phyloP scores from a whole-genome alignment of 805 yeast genomes.

The Saccharomycopsis selenospora region DNA sequence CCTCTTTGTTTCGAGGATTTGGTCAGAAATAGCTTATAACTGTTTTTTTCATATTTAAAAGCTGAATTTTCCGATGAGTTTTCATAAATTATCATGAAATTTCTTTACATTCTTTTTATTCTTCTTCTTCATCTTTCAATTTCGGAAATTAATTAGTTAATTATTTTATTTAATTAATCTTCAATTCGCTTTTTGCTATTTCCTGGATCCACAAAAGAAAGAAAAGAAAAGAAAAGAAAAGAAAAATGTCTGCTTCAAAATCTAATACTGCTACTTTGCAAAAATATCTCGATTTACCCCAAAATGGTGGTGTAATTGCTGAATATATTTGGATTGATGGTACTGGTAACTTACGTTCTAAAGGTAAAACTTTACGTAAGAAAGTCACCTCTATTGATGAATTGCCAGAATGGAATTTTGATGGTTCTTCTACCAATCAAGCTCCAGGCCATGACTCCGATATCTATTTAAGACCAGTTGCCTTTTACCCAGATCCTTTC shows the following conservation, averaged over 20 bases:
- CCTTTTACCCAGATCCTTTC: conserved; percentile 93
- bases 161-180: no score
- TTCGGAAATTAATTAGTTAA: no score
- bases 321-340: conserved; percentile 99
- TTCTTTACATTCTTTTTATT: no score
- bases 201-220: no score
- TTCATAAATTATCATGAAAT: no score
- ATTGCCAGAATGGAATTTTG: conserved; percentile 98
- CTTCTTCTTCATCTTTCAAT: no score
- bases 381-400: conserved; percentile 69
- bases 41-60: no score
- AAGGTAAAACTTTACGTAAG: conserved; percentile 79
- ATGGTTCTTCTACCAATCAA: conserved; percentile 97
- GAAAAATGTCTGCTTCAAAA: background rate
- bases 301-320: conserved; percentile 81
- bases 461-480: conserved; percentile 90
- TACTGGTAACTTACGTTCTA: conserved; percentile 83
- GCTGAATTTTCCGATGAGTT: no score
- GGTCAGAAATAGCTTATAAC: no score
- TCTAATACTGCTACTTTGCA: conserved; percentile 64
- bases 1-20: no score
- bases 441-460: conserved; percentile 98
- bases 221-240: no score
- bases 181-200: no score
- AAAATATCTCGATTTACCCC: conserved; percentile 79